Evolutionary conservation across 75 land plant species (phyloP).

Genomic region (Adiantum capillusveneris): DNA sequence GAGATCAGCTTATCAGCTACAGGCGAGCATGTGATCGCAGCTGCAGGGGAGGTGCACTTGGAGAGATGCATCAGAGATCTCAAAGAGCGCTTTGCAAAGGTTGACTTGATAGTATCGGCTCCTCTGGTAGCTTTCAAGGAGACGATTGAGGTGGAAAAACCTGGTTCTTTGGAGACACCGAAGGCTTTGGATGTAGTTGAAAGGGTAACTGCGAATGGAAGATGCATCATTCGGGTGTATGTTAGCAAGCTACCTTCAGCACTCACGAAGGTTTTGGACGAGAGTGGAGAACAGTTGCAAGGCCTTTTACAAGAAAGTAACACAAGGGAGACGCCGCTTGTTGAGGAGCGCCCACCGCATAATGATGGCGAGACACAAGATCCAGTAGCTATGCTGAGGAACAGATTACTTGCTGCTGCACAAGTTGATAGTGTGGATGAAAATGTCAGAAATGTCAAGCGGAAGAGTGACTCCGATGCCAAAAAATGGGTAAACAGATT

Average conservation of each 20-base stretch:
- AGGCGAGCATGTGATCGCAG: slow-evolving; percentile 92
- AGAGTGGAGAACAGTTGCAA: slow-evolving; percentile 44
- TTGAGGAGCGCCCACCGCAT: slow-evolving; percentile 7
- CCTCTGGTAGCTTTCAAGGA: slow-evolving; percentile 84
- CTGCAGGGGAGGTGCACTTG: slow-evolving; percentile 96
- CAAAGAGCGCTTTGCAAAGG: slow-evolving; percentile 77
- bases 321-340: slow-evolving; percentile 8
- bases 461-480: slow-evolving; percentile 39
- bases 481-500: slow-evolving; percentile 38
- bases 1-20: slow-evolving; percentile 77
- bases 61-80: slow-evolving; percentile 92
- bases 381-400: slow-evolving; percentile 43
- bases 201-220: slow-evolving; percentile 72
- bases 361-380: slow-evolving; percentile 26
- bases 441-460: slow-evolving; percentile 27
- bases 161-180: slow-evolving; percentile 22
- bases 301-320: slow-evolving; percentile 38
- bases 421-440: slow-evolving; percentile 29
- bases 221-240: slow-evolving; percentile 64
- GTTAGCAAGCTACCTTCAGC: slow-evolving; percentile 55
- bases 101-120: slow-evolving; percentile 73
- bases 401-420: slow-evolving; percentile 56
- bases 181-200: slow-evolving; percentile 49
- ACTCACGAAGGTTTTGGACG: slow-evolving; percentile 62
- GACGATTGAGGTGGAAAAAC: slow-evolving; percentile 62